Percentiles rank a stretch among this genome's conserved stretches.
These are phyloP conservation scores for Aleurites moluccanus DNA, from an alignment of 441 rosid species.

Conservation along the genomic window DNA sequence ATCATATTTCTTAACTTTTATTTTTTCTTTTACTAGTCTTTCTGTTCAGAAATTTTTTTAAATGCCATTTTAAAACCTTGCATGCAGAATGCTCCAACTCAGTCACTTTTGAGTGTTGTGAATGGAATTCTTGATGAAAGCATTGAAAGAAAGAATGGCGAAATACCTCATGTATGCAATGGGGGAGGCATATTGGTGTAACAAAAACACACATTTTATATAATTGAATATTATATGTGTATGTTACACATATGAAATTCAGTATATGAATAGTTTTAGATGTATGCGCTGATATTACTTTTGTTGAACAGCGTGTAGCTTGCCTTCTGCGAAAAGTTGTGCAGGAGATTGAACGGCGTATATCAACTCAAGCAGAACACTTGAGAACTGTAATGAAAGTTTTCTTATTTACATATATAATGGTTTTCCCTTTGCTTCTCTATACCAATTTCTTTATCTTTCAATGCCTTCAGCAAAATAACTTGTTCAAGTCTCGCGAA, in stretches of 20 bases:
- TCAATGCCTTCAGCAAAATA: constrained; percentile 65
- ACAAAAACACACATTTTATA: neutral
- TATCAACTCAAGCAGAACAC: constrained; percentile 95
- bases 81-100: constrained; percentile 88
- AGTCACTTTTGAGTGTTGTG: constrained; percentile 76
- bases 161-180: constrained; percentile 77
- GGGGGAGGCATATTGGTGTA: neutral
- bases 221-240: neutral
- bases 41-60: constrained; percentile 6
- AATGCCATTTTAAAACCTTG: constrained; percentile 25
- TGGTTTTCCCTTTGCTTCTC: constrained; percentile 17
- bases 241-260: neutral
- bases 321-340: constrained; percentile 75
- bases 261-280: neutral
- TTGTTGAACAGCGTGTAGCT: constrained; percentile 65
- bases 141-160: constrained; percentile 62
- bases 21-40: neutral
- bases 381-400: constrained; percentile 62
- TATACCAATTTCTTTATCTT: constrained; percentile 15
- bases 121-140: constrained; percentile 85
- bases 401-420: constrained; percentile 2
- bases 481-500: constrained; percentile 72
- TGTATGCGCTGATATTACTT: neutral
- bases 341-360: constrained; percentile 91
- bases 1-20: no score